Evolutionary conservation across 2,329 filamentous ascomycete species (phyloP).

Genomic region (Paecilomyces formosus): DNA sequence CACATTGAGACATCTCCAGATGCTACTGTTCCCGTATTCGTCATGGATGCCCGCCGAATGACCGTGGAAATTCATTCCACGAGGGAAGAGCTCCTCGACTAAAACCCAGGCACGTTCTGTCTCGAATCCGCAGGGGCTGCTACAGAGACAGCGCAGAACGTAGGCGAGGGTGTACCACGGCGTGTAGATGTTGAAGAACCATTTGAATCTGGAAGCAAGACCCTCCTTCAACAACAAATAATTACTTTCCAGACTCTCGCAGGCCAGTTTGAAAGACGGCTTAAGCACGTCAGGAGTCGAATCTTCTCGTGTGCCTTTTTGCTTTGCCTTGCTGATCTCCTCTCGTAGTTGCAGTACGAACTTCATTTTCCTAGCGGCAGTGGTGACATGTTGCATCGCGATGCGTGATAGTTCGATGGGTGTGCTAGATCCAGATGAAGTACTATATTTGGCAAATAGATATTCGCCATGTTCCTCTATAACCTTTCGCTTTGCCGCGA

Average conservation of each 20-base stretch:
- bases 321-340: constrained; percentile 7
- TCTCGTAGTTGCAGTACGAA: constrained; percentile 11
- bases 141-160: constrained; percentile 12
- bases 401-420: constrained; percentile 4
- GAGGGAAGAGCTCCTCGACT: constrained; percentile 9
- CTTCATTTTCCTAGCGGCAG: constrained; percentile 9
- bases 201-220: constrained; percentile 8
- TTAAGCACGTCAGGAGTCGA: constrained; percentile 5
- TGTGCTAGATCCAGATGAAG: not conserved
- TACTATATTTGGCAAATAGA: constrained; percentile 6
- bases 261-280: constrained; percentile 10
- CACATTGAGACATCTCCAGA: constrained; percentile 7
- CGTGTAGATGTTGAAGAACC: constrained; percentile 12
- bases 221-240: constrained; percentile 5
- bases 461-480: constrained; percentile 2
- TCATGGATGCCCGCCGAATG: constrained; percentile 1
- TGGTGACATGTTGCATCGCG: constrained; percentile 9
- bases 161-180: constrained; percentile 15
- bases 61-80: constrained; percentile 2
- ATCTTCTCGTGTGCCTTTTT: not conserved
- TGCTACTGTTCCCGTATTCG: constrained; percentile 6
- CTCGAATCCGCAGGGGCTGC: constrained; percentile 3
- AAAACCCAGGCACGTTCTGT: constrained; percentile 9
- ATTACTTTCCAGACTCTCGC: constrained; percentile 8
- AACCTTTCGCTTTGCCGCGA: constrained; percentile 1